phyloP scores from a whole-genome alignment of 805 yeast species.

The Candida vaughaniae region DNA sequence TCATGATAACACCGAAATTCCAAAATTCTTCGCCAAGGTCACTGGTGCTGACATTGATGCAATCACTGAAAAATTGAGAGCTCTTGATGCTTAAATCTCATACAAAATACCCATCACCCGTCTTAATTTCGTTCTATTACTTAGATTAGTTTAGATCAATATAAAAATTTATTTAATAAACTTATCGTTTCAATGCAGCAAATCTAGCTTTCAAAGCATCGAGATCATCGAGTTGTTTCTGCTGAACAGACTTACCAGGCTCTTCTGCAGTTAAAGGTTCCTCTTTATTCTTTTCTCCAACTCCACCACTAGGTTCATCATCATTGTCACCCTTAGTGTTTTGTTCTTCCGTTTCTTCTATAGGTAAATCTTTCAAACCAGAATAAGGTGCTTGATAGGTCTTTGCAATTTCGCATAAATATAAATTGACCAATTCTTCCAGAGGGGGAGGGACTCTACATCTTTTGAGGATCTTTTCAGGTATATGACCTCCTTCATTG shows the following conservation, averaged over 20 bases:
- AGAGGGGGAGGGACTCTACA: constrained; percentile 69
- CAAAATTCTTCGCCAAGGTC: constrained; percentile 57
- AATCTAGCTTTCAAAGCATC: constrained; percentile 70
- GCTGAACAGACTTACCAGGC: constrained; percentile 2
- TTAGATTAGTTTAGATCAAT: too few relatives aligned
- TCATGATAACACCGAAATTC: constrained; percentile 79
- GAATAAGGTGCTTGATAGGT: constrained; percentile 78
- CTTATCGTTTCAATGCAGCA: constrained; percentile 59
- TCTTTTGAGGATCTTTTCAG: constrained; percentile 62
- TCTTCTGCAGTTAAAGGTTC: constrained; percentile 13
- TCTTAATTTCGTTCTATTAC: too few relatives aligned
- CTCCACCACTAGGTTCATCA: constrained; percentile 19
- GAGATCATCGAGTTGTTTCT: constrained; percentile 39
- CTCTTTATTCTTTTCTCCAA: constrained; percentile 16
- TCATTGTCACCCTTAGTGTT: constrained; percentile 21
- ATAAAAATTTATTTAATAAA: background rate
- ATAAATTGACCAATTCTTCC: constrained; percentile 61
- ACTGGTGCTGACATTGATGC: constrained; percentile 43
- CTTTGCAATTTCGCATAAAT: constrained; percentile 75
- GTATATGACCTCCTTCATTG: constrained; percentile 51
- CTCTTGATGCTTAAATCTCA: constrained; percentile 84
- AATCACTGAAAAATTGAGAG: background rate
- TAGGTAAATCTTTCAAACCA: constrained; percentile 34
- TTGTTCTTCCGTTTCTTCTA: constrained; percentile 10
- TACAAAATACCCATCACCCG: too few relatives aligned